Conservation (phyloP, 2,329 filamentous ascomycete genomes). For the Fusarium concolor region DNA sequence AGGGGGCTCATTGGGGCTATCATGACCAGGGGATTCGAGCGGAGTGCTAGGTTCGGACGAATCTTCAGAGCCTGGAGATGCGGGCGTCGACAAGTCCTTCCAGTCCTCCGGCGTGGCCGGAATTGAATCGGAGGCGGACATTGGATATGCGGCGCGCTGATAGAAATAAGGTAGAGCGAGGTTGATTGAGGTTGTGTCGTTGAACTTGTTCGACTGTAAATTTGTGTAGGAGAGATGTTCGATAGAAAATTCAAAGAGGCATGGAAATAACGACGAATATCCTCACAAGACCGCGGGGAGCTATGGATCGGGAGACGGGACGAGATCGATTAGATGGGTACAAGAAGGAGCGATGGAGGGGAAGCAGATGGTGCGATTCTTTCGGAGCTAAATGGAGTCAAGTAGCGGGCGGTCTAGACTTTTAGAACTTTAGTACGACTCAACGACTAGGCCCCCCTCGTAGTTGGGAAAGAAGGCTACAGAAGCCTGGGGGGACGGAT, state of each 20-base stretch:
- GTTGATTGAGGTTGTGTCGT: neutral
- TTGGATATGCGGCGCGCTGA: conserved; percentile 24
- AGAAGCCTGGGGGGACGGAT: conserved; percentile 14
- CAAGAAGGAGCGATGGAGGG: conserved; percentile 42
- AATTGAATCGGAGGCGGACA: conserved; percentile 52
- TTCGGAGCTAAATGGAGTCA: conserved; percentile 44
- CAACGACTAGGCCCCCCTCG: conserved; percentile 29
- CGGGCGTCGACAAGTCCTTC: conserved; percentile 52
- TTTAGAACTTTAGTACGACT: conserved; percentile 26
- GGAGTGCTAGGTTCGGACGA: conserved; percentile 63
- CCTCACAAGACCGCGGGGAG: conserved; percentile 26
- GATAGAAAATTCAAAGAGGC: conserved; percentile 19
- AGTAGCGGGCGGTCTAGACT: conserved; percentile 44
- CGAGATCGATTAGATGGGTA: conserved; percentile 46
- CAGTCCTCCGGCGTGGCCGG: conserved; percentile 62
- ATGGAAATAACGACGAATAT: conserved; percentile 37
- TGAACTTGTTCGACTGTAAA: neutral
- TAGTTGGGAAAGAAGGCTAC: conserved; percentile 26
- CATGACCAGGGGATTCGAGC: conserved; percentile 55
- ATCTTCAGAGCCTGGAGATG: conserved; percentile 58
- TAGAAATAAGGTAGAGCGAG: neutral
- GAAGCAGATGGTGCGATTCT: conserved; percentile 46
- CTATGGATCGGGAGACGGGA: conserved; percentile 41
- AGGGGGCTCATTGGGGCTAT: conserved; percentile 52
- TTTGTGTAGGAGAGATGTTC: conserved; percentile 11